A percentile compares a stretch with the other conserved stretches of the same genome.
Conservation (phyloP, 495 filamentous ascomycete genomes). For the Melanomma pulvis-pyrius region DNA sequence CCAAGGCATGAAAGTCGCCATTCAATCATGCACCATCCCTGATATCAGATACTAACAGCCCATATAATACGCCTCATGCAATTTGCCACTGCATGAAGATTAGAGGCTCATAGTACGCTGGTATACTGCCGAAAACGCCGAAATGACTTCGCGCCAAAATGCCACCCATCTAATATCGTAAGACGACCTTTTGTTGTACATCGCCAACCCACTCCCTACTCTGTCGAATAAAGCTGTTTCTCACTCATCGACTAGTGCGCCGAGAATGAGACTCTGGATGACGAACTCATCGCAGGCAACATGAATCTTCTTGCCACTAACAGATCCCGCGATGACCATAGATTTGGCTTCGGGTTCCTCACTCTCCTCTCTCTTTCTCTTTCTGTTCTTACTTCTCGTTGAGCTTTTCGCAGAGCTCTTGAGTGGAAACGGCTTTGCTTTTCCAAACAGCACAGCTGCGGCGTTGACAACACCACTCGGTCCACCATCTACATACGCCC, state of each 20-base stretch:
- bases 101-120: no score
- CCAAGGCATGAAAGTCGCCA: no score
- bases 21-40: no score
- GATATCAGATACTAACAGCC: no score
- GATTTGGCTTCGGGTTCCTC: conserved; percentile 16
- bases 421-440: conserved; percentile 13
- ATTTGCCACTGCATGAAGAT: no score
- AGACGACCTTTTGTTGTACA: background rate
- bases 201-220: background rate
- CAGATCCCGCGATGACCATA: conserved; percentile 39
- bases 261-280: conserved; percentile 90
- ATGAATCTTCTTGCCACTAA: conserved; percentile 54
- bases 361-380: conserved; percentile 46
- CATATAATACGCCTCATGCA: no score
- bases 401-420: background rate
- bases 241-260: conserved; percentile 66
- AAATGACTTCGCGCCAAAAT: no score
- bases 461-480: conserved; percentile 36
- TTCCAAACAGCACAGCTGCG: conserved; percentile 51
- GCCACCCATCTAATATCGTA: no score
- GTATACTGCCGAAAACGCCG: no score
- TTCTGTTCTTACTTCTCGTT: conserved; percentile 48
- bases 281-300: conserved; percentile 84
- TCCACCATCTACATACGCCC: conserved; percentile 74
- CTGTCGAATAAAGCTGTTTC: background rate